Evolutionary conservation across 2,329 filamentous ascomycete species (phyloP), one percentile per base, ranked within the genome.

Genomic region (Colletotrichum theobromicola): DNA sequence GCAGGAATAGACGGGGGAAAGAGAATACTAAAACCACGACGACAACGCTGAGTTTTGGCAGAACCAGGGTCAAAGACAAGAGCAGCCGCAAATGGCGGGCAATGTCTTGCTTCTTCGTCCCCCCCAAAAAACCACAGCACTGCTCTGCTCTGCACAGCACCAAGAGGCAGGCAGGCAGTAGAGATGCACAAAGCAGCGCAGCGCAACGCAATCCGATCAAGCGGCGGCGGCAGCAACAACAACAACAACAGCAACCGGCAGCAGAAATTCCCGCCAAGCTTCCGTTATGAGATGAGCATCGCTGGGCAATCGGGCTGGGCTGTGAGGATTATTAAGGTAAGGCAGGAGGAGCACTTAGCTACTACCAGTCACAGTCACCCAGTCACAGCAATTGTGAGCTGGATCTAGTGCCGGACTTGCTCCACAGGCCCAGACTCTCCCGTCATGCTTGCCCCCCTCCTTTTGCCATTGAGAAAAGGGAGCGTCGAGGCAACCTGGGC

Each of bases 251-350:
- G 35, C 24, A 21, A 50, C 24, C 24, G 26, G 64, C 21, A 67
- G 42, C 64, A 67, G 64, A 2, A 58, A 55, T 32, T 50, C 42
- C 50, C 34, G 64, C 64, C 30, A 57, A 67, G 64, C 50, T 67
- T 37, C 24, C 32, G 60, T 26, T 62, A 35, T 62, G 60, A 62
- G 60, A 62, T 7, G 60, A 62, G 60, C 28, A 28, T 21, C 42
- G n/a, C 37, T n/a, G 63, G 28, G 32, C 37, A 66, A 50, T 30
- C 30, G 32, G 60, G 32, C 50, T 55, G 50, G 64, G 64, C 53
- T 58, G 50, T 67, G n/a, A 67, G 50, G 64, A 67, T 68, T 68
- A 68, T 70, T 74, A 74, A 74, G 67, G 71, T 58, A 58, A 58
- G 55, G 55, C n/a, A 58, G 55, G 30, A 58, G 55, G 30, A 58